phyloP scores from a whole-genome alignment of 2,329 filamentous ascomycete species.

The Ophiostoma tasmaniense region DNA sequence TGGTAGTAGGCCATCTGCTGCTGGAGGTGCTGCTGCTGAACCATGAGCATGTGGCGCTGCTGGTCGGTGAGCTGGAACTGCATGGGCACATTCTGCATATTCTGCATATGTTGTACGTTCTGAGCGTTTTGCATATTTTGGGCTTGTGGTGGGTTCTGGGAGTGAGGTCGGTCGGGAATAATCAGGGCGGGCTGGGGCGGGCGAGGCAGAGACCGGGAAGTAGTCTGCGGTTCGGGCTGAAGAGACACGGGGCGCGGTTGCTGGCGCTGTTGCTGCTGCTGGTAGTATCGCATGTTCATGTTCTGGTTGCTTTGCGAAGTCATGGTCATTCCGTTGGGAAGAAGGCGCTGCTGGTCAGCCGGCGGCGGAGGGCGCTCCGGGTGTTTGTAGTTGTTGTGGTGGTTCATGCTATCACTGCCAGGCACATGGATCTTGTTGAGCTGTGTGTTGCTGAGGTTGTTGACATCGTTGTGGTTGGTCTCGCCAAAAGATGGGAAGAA shows the following conservation, averaged over 20 bases:
- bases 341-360: slow-evolving; percentile 15
- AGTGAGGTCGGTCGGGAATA: slow-evolving; percentile 12
- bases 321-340: not conserved
- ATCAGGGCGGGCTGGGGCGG: slow-evolving; percentile 16
- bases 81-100: not conserved
- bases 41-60: slow-evolving; percentile 15
- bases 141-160: not conserved
- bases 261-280: not conserved
- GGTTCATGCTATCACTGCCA: not conserved
- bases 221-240: slow-evolving; percentile 9
- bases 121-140: not conserved
- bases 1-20: slow-evolving; percentile 10
- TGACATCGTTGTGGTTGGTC: slow-evolving; percentile 8
- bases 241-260: slow-evolving; percentile 2
- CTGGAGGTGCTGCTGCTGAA: slow-evolving; percentile 14
- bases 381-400: slow-evolving; percentile 1
- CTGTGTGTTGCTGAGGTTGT: slow-evolving; percentile 5
- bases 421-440: not conserved
- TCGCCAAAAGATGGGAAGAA: slow-evolving; percentile 14
- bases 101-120: not conserved
- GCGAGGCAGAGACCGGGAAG: slow-evolving; percentile 9
- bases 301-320: not conserved
- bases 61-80: slow-evolving; percentile 8
- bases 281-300: slow-evolving; percentile 8
- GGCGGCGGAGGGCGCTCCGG: slow-evolving; percentile 18